Base-by-base conservation (phyloP, 73 alveolate genomes). In the Paramecium sexaurelia region DNA sequence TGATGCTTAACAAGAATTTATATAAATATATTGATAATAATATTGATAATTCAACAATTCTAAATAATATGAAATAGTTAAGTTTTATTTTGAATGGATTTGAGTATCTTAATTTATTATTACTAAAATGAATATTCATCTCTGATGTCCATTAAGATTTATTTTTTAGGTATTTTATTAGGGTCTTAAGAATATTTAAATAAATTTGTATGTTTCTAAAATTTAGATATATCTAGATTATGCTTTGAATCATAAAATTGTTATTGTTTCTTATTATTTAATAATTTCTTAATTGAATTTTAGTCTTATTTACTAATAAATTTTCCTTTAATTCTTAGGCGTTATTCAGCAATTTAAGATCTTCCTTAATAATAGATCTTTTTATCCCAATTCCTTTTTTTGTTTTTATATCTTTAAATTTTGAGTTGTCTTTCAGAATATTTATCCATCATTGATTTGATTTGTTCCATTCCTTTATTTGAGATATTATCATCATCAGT, bases 371-470 rank as follows among this genome's bases (percentile, higher is more conserved):
- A 85, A 22, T 71, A 85, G 11, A 85, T 40, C 7, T 56, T 85
- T 17, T 73, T 69, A 29, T 56, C 56, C 92, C 92, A 85, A 29
- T 56, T 57, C 27, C 92, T 24, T 36, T 73, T 85, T 22, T 55
- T 85, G 41, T 85, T 85, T 57, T 85, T 85, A 55, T 85, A 85
- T 61, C 92, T 85, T 41, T 85, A 69, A 85, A n/a, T 85, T 61
- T 85, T 85, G 7, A 85, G 26, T 73, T 55, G 19, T 57, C 92
- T 85, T 35, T 85, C 55, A 20, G 11, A 35, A 20, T 57, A 57
- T 57, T 57, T 57, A 7, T 57, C 85, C 51, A 32, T 27, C 3
- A 13, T 11, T 19, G 56, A 6, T 32, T 35, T 32, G 33, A 69
- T 8, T 4, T 27, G 7, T 27, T 32, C 73, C 27, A 56, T 45